Percentiles rank a stretch among this genome's conserved stretches.
Evolutionary conservation across 2,329 filamentous ascomycete species (phyloP).

Genomic region (Sporothrix pseudoabietina): DNA sequence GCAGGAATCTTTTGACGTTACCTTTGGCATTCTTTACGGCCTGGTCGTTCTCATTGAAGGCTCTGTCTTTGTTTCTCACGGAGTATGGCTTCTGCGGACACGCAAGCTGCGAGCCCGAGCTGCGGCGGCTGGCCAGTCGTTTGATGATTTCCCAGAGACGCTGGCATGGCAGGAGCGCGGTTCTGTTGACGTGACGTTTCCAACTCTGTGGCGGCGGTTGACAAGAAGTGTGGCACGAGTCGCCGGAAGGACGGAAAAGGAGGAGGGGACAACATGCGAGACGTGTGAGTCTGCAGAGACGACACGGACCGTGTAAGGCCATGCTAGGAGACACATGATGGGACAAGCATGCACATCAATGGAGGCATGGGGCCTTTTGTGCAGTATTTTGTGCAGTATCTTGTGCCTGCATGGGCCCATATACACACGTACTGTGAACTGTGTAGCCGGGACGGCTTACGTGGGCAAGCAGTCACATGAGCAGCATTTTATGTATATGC

Average conservation of each 20-base stretch:
- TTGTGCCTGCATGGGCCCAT: neutral
- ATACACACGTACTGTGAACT: neutral
- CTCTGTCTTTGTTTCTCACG: neutral
- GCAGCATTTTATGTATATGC: neutral
- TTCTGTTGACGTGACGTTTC: neutral
- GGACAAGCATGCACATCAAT: neutral
- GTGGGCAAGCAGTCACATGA: neutral
- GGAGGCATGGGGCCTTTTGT: neutral
- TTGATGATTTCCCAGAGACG: neutral
- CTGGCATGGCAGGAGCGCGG: neutral
- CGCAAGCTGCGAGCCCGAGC: neutral
- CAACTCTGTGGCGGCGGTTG: neutral
- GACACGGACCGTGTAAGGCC: neutral
- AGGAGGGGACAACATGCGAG: neutral
- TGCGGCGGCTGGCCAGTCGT: neutral
- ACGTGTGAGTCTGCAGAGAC: neutral
- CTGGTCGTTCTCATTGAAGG: neutral
- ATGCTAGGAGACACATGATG: neutral
- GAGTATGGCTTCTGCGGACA: neutral
- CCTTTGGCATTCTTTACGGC: constrained; percentile 3
- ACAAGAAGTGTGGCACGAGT: neutral
- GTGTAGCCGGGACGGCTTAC: neutral
- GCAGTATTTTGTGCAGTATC: neutral
- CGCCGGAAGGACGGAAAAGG: neutral
- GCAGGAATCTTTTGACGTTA: neutral